phyloP scores from a whole-genome alignment of 176 grass and related monocot species.

The Lolium multiflorum region DNA sequence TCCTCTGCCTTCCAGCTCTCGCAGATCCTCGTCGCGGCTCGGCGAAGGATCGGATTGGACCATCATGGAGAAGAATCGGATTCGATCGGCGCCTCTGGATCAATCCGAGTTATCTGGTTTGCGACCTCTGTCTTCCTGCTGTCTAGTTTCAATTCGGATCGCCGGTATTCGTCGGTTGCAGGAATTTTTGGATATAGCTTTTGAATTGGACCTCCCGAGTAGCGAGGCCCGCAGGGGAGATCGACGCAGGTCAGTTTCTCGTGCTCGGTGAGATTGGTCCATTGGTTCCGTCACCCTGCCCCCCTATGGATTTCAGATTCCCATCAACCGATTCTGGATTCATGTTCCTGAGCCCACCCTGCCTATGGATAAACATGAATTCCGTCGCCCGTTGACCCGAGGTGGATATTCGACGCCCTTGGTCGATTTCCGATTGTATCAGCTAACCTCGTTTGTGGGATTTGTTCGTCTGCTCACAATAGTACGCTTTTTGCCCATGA shows the following conservation, averaged over 20 bases:
- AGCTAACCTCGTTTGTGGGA: constrained; percentile 15
- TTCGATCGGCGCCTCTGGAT: background rate
- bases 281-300: constrained; percentile 24
- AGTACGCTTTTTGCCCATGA: background rate
- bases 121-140: background rate
- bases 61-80: background rate
- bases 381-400: background rate
- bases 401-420: constrained; percentile 33
- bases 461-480: background rate
- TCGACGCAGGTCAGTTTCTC: constrained; percentile 44
- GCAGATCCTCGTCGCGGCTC: constrained; percentile 23
- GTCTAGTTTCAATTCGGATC: too few species aligned
- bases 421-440: constrained; percentile 2
- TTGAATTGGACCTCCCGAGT: background rate
- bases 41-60: background rate
- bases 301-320: too few species aligned
- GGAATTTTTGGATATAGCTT: background rate
- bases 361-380: too few species aligned
- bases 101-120: background rate
- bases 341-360: background rate
- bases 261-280: background rate
- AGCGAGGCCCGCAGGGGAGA: too few species aligned
- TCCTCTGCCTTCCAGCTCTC: background rate
- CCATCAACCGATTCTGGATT: too few species aligned
- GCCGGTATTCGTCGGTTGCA: constrained; percentile 32